These are phyloP conservation scores for Ceratocystiopsis brevicomis DNA, from an alignment of 2,329 filamentous ascomycete genomes.

Conservation along the genomic window DNA sequence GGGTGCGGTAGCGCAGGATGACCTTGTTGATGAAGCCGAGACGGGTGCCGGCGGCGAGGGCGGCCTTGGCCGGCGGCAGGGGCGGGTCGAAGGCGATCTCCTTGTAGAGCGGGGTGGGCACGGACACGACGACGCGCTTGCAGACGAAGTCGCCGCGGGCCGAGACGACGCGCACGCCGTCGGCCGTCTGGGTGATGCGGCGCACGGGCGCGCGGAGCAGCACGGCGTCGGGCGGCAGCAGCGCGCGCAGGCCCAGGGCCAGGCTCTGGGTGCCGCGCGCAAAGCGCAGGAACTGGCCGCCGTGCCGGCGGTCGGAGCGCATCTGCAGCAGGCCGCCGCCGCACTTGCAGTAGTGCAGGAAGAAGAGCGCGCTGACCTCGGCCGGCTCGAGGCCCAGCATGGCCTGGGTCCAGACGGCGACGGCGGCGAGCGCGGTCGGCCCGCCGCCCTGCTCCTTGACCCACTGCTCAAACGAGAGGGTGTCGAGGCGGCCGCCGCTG, in stretches of 20 bases:
- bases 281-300: slow-evolving; percentile 32
- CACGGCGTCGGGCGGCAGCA: slow-evolving; percentile 1
- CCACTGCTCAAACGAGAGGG: slow-evolving; percentile 4
- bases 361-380: slow-evolving; percentile 32
- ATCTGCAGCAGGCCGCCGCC: slow-evolving; percentile 32
- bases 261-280: slow-evolving; percentile 25
- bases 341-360: slow-evolving; percentile 35
- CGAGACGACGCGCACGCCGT: neutral
- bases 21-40: slow-evolving; percentile 32
- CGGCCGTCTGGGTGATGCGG: neutral
- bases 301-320: slow-evolving; percentile 30
- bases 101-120: slow-evolving; percentile 5
- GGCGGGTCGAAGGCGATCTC: slow-evolving; percentile 26
- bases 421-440: slow-evolving; percentile 1
- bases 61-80: slow-evolving; percentile 13
- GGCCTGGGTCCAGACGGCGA: slow-evolving; percentile 5
- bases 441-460: slow-evolving; percentile 1
- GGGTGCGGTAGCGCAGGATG: slow-evolving; percentile 22
- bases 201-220: slow-evolving; percentile 3
- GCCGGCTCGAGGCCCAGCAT: slow-evolving; percentile 27
- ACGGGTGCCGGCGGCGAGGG: slow-evolving; percentile 18
- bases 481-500: slow-evolving; percentile 2
- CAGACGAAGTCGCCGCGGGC: slow-evolving; percentile 2
- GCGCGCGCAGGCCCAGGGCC: neutral
- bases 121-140: slow-evolving; percentile 5